These are phyloP conservation scores for Geotrichum fermentans DNA, from an alignment of 1,139 yeast genomes.

Conservation along the genomic window DNA sequence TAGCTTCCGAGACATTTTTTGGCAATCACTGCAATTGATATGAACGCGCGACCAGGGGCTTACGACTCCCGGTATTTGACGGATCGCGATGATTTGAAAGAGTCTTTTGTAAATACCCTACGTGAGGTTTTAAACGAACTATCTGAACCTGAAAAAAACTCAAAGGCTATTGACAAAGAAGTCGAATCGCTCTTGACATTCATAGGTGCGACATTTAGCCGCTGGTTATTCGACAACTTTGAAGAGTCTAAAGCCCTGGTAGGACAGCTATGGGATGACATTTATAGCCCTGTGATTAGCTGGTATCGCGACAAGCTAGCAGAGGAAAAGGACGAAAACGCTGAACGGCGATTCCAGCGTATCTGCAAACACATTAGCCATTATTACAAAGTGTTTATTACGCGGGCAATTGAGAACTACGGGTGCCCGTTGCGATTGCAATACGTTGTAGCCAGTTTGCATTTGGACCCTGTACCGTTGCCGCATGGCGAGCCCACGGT, in stretches of 20 bases:
- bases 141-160: no score
- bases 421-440: slow-evolving; percentile 19
- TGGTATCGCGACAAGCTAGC: slow-evolving; percentile 19
- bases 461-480: no score
- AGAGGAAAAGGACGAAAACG: not conserved
- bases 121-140: no score
- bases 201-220: slow-evolving; percentile 19
- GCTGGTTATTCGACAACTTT: slow-evolving; percentile 20
- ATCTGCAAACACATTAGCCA: slow-evolving; percentile 22
- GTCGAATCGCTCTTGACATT: slow-evolving; percentile 20
- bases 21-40: no score
- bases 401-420: slow-evolving; percentile 21
- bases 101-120: no score
- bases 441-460: slow-evolving; percentile 11
- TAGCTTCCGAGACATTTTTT: no score
- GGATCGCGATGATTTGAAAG: no score
- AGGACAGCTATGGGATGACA: slow-evolving; percentile 20
- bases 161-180: slow-evolving; percentile 15
- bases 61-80: no score
- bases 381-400: slow-evolving; percentile 22
- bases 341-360: slow-evolving; percentile 15
- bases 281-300: slow-evolving; percentile 14
- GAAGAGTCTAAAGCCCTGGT: slow-evolving; percentile 14
- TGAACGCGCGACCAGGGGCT: no score
- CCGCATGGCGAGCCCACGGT: no score